These are phyloP conservation scores for Aschersonia sp. DNA, from an alignment of 2,329 filamentous ascomycete genomes.

Conservation along the genomic window DNA sequence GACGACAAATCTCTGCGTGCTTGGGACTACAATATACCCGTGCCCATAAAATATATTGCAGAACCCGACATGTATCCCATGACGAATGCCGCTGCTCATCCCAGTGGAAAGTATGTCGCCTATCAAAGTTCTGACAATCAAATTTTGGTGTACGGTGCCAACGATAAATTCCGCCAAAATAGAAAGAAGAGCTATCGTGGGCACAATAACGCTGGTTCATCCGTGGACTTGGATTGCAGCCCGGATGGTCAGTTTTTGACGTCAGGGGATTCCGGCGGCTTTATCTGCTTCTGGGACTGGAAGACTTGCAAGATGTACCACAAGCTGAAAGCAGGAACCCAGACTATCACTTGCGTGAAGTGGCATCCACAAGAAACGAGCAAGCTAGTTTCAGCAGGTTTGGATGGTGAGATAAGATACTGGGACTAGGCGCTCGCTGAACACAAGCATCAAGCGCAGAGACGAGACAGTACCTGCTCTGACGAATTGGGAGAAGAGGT, in stretches of 20 bases:
- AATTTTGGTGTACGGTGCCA: constrained; percentile 87
- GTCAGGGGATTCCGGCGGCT: constrained; percentile 77
- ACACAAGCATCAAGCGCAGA: not conserved
- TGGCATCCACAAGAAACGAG: constrained; percentile 98
- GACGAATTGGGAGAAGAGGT: not conserved
- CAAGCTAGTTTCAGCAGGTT: constrained; percentile 80
- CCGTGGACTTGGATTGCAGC: constrained; percentile 75
- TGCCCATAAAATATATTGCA: constrained; percentile 96
- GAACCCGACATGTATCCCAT: constrained; percentile 98
- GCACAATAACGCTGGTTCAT: constrained; percentile 91
- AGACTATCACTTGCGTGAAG: constrained; percentile 70
- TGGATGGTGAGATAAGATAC: constrained; percentile 79
- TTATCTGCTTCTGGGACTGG: constrained; percentile 96
- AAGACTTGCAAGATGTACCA: constrained; percentile 99
- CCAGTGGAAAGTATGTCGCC: constrained; percentile 83
- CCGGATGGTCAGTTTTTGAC: constrained; percentile 87
- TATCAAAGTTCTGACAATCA: constrained; percentile 94
- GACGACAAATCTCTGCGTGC: constrained; percentile 93
- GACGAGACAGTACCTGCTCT: not conserved
- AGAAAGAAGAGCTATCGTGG: constrained; percentile 93
- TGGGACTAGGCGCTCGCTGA: constrained; percentile 55
- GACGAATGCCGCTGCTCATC: constrained; percentile 72
- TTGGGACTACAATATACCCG: constrained; percentile 97
- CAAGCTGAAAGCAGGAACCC: constrained; percentile 77
- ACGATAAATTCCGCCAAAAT: constrained; percentile 94